Conservation (phyloP, 73 alveolate genomes). For the Tetrahymena malaccensis region DNA sequence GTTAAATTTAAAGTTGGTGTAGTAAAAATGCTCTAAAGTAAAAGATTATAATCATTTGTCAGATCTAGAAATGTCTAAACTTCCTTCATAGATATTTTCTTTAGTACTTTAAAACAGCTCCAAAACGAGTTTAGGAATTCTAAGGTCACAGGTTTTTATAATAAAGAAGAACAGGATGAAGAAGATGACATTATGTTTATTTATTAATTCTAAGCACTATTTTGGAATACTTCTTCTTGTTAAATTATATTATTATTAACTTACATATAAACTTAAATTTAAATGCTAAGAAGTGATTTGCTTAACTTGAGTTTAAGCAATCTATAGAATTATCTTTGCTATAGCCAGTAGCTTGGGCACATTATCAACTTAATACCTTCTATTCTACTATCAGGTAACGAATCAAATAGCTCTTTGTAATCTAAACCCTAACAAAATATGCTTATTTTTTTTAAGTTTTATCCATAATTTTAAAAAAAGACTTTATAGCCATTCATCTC, state of each 20-base stretch:
- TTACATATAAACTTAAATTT: background rate
- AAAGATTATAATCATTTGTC: background rate
- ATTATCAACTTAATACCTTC: background rate
- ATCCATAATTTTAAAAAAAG: background rate
- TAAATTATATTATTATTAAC: background rate
- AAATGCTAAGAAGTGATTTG: background rate
- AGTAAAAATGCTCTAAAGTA: background rate
- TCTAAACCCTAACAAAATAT: background rate
- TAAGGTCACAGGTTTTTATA: background rate
- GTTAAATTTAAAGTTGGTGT: background rate
- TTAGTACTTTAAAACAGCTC: background rate
- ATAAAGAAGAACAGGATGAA: background rate
- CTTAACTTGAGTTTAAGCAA: background rate
- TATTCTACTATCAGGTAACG: background rate
- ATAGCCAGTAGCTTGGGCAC: background rate
- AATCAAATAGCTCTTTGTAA: background rate
- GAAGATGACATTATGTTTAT: background rate
- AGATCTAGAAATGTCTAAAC: background rate
- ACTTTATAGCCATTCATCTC: background rate
- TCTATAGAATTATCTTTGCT: background rate
- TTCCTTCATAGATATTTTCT: background rate
- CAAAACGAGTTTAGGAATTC: background rate
- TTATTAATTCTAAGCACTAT: background rate
- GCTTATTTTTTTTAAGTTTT: background rate
- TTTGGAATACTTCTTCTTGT: background rate